Conservation (phyloP, 306 rosid genomes). For the Medicago lupulina region DNA sequence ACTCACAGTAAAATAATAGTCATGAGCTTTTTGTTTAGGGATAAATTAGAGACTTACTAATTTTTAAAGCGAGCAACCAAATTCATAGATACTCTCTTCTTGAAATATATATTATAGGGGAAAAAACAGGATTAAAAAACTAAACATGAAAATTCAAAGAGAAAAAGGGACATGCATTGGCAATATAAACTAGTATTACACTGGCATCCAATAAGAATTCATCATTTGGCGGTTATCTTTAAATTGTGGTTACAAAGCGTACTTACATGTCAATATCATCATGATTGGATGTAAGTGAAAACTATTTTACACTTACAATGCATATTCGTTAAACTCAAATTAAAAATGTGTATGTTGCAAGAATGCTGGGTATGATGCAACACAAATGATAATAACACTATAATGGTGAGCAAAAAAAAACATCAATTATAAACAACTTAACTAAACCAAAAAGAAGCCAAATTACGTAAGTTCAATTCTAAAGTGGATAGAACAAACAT, state of each 20-base stretch:
- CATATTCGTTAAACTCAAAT: too few species aligned
- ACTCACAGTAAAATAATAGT: constrained; percentile 35
- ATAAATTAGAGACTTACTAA: background rate
- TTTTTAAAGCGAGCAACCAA: constrained; percentile 8
- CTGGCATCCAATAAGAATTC: too few species aligned
- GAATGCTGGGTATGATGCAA: background rate
- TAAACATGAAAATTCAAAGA: background rate
- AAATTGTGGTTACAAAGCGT: too few species aligned
- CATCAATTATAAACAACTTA: background rate
- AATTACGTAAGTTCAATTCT: background rate
- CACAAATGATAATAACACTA: background rate
- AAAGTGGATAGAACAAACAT: background rate
- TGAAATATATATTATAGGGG: constrained; percentile 2
- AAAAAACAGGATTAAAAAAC: background rate
- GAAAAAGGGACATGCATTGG: too few species aligned
- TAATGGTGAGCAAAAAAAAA: background rate
- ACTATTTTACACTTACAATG: too few species aligned
- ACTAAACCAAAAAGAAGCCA: background rate
- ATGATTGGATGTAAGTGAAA: too few species aligned
- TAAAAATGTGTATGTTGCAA: constrained; percentile 10
- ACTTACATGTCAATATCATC: too few species aligned
- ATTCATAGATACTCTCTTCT: constrained; percentile 1
- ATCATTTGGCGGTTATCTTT: too few species aligned
- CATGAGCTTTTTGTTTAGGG: background rate
- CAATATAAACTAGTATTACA: too few species aligned